Conservation (phyloP, 2,329 filamentous ascomycete species). For the Neonectria sp. region DNA sequence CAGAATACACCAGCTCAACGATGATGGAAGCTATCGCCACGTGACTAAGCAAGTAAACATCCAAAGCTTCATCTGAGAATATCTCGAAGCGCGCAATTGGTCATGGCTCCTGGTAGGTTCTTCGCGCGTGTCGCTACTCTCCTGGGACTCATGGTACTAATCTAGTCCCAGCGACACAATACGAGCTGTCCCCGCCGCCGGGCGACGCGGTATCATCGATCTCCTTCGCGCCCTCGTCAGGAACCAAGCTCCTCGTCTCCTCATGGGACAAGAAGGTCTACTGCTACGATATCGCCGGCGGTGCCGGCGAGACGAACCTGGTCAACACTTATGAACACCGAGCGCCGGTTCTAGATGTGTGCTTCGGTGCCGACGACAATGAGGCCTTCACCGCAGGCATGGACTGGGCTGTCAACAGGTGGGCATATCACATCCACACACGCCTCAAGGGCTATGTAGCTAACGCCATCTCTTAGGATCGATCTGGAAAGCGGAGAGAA, state of each 20-base stretch:
- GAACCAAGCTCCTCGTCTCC: constrained; percentile 85
- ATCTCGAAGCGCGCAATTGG: constrained; percentile 36
- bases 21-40: constrained; percentile 49
- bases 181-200: constrained; percentile 86
- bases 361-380: constrained; percentile 86
- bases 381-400: constrained; percentile 90
- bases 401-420: constrained; percentile 89
- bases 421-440: constrained; percentile 29
- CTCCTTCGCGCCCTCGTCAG: constrained; percentile 85
- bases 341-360: constrained; percentile 91
- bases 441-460: constrained; percentile 13
- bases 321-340: constrained; percentile 83
- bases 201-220: constrained; percentile 90
- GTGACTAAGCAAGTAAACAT: constrained; percentile 58
- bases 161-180: constrained; percentile 74
- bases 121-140: not conserved
- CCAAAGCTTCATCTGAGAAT: constrained; percentile 43
- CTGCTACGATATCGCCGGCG: constrained; percentile 82
- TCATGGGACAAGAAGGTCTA: constrained; percentile 97
- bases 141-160: constrained; percentile 34
- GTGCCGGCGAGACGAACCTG: constrained; percentile 69
- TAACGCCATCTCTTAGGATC: constrained; percentile 60
- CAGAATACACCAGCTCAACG: constrained; percentile 47
- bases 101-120: constrained; percentile 60
- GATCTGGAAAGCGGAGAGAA: constrained; percentile 81